Conservation (phyloP, 768 basidiomycete genomes). For the Mycena maculata region DNA sequence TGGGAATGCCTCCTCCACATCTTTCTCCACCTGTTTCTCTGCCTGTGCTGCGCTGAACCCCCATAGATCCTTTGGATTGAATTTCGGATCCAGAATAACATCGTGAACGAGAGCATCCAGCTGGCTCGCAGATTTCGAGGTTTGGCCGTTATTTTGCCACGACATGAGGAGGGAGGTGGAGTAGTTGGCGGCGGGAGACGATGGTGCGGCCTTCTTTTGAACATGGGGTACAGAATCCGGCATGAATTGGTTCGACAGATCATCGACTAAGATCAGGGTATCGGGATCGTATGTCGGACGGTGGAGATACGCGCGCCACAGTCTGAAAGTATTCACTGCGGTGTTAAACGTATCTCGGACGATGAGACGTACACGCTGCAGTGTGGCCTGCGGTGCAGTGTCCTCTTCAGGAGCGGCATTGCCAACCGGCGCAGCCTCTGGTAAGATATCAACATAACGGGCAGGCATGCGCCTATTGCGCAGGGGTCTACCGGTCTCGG, state of each 20-base stretch:
- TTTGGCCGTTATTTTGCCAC: constrained; percentile 28
- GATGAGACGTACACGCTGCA: constrained; percentile 16
- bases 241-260: constrained; percentile 18
- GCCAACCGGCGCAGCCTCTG: background rate
- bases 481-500: background rate
- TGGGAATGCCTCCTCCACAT: background rate
- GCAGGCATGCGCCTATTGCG: background rate
- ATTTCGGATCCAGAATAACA: constrained; percentile 27
- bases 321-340: constrained; percentile 8
- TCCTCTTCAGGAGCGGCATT: background rate
- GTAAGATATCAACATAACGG: constrained; percentile 14
- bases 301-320: constrained; percentile 26
- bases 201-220: background rate
- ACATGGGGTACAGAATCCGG: background rate
- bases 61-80: constrained; percentile 23
- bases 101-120: constrained; percentile 26
- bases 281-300: constrained; percentile 30
- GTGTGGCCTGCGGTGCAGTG: background rate
- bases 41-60: constrained; percentile 30
- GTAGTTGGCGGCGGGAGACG: background rate
- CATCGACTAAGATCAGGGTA: constrained; percentile 4
- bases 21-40: background rate
- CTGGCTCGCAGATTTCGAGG: constrained; percentile 30
- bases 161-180: constrained; percentile 8
- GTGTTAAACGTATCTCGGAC: constrained; percentile 24